Evolutionary conservation across 2,329 filamentous ascomycete species (phyloP).

Genomic region (Aspergillus sojae): DNA sequence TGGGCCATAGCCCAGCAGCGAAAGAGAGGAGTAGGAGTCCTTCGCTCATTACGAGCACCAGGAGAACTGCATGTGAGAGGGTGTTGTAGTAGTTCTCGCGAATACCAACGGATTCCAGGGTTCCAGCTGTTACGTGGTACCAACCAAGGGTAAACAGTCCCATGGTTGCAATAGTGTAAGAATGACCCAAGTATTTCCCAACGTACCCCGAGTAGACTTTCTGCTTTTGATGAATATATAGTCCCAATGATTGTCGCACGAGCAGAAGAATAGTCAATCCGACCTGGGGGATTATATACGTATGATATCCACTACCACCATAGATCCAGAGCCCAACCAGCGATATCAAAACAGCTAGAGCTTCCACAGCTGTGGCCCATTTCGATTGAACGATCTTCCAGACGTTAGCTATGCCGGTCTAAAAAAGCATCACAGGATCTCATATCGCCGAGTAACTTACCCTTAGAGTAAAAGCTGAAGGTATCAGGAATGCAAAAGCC

Average conservation of each 20-base stretch:
- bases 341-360: neutral
- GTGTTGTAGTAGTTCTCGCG: neutral
- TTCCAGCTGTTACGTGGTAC: neutral
- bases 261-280: neutral
- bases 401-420: neutral
- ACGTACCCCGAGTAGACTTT: neutral
- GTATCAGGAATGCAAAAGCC: neutral
- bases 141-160: neutral
- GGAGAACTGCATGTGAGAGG: neutral
- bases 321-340: neutral
- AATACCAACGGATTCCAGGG: neutral
- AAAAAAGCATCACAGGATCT: neutral
- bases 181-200: neutral
- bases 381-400: neutral
- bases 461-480: neutral
- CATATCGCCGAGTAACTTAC: neutral
- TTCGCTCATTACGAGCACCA: neutral
- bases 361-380: neutral
- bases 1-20: neutral
- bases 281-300: neutral
- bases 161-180: neutral
- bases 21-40: neutral
- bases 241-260: neutral
- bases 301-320: neutral
- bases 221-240: neutral